Conservation (phyloP, 2,329 filamentous ascomycete species). For the Fusarium sp. region DNA sequence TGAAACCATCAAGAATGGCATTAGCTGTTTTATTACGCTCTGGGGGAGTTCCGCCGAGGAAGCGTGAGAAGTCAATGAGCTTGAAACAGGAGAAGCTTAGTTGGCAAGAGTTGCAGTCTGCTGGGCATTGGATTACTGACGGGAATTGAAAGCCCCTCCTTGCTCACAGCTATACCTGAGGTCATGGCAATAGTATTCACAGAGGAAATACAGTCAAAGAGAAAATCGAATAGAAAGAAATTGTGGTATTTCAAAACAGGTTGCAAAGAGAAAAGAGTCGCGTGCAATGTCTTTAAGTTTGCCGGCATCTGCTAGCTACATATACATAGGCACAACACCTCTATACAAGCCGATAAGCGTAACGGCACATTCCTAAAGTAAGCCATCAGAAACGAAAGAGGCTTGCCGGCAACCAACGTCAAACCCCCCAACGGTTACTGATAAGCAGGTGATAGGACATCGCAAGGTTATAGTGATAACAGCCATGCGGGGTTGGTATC, state of each 20-base stretch:
- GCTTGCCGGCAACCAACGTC: conserved; percentile 8
- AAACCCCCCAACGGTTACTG: conserved; percentile 23
- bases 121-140: conserved; percentile 50
- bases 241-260: not conserved
- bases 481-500: conserved; percentile 27
- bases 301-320: conserved; percentile 3
- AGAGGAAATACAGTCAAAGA: not conserved
- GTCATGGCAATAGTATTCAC: conserved; percentile 38
- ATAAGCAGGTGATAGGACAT: conserved; percentile 26
- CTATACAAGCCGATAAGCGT: conserved; percentile 12
- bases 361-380: not conserved
- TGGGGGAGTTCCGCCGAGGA: conserved; percentile 70
- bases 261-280: not conserved
- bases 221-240: not conserved
- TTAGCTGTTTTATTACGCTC: conserved; percentile 74
- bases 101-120: not conserved
- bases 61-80: conserved; percentile 73
- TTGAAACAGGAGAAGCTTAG: conserved; percentile 6
- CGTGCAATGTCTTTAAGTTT: not conserved
- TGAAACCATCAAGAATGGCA: conserved; percentile 82
- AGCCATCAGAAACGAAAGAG: not conserved
- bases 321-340: not conserved
- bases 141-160: conserved; percentile 66
- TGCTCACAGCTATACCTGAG: conserved; percentile 59
- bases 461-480: conserved; percentile 12